Base-by-base conservation (phyloP, 2,329 filamentous ascomycete genomes). In the Acrodontium crateriforme region DNA sequence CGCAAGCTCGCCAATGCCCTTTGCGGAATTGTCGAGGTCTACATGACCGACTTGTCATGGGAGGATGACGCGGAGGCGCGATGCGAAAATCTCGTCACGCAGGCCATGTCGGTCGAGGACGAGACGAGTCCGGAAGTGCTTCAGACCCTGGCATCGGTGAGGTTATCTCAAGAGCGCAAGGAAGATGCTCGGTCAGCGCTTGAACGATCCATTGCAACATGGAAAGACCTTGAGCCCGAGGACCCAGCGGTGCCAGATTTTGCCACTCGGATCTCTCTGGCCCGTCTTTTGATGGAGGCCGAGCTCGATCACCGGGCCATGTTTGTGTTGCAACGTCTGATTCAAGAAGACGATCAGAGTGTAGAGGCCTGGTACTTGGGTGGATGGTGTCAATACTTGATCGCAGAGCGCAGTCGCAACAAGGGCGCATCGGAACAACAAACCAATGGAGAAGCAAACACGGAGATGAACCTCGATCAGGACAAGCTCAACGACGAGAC, bases 361-460 rank as follows among this genome's bases (percentile, higher is more conserved):
- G 80, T 98, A 12, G 89, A 98, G 57, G 79, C 82, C 11, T 94
- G 85, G 84, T 98, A 98, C 58, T 66, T 98, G 4, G 89, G 89
- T 23, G 91, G 89, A 3, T 95, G 87, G 81, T 85, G 83, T 44
- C 66, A 91, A 41, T 82, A 83, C 50, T 68, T 93, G 33, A 62
- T 79, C 37, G 80, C 78, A 8, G 70, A 80, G 52, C 80, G 77
- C 62, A 60, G 71, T 45, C 70, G 65, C 43, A n/a, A n/a, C n/a
- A 55, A 55, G 37, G 52, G 55, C 18, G 43, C 47, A 24, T 32
- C 33, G n/a, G 15, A 27, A 19, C 14, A 27, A 20, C 16, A 36
- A 25, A 30, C 32, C 27, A 34, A 34, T 16, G 31, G 27, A 16
- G 37, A 41, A 11, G 17, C 17, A n/a, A 34, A 36, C 12, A 32